Base-by-base conservation (phyloP, 495 filamentous ascomycete species). In the Aspergillus diversus region DNA sequence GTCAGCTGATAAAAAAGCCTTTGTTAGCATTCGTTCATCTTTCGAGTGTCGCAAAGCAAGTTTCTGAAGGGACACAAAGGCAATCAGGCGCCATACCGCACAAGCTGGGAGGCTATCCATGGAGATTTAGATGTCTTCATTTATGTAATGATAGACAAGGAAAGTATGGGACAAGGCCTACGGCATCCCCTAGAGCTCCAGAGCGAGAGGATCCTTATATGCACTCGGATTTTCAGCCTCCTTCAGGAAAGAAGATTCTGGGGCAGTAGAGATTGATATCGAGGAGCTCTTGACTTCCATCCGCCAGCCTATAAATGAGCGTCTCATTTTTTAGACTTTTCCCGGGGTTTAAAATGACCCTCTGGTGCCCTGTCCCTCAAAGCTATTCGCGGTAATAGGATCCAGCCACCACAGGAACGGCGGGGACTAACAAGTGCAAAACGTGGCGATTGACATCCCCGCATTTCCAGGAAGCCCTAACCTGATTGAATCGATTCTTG, bases 51-150 rank as follows among this genome's bases (percentile, higher is more conserved):
- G 11, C 9, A 49, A 49, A 49, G 21, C n/a, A 17, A 50, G 7
- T 12, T 43, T 43, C 16, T 9, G 27, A 21, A 31, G n/a, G 47
- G 1, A n/a, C 8, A 2, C 46, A n/a, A 16, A 50, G 47, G 16
- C 5, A 50, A 8, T 9, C 16, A 50, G 16, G 27, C 27, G 27
- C 27, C 16, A 50, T 50, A 50, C 47, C 47, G 47, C 47, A 27
- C 47, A 50, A 17, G 16, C 21, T 27, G 47, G 47, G 21, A 50
- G 47, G n/a, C 47, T 50, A 9, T 50, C 47, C 47, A 50, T 50
- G 17, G 47, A 50, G 47, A 17, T 17, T 4, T 21, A 17, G 16
- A 17, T 50, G 27, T 50, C 47, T 50, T 5, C 47, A 50, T 50
- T 50, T 50, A 31, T 17, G 21, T 27, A 27, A 50, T 21, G 11